Conservation (phyloP, 2,329 filamentous ascomycete species). For the Neonectria faginata region DNA sequence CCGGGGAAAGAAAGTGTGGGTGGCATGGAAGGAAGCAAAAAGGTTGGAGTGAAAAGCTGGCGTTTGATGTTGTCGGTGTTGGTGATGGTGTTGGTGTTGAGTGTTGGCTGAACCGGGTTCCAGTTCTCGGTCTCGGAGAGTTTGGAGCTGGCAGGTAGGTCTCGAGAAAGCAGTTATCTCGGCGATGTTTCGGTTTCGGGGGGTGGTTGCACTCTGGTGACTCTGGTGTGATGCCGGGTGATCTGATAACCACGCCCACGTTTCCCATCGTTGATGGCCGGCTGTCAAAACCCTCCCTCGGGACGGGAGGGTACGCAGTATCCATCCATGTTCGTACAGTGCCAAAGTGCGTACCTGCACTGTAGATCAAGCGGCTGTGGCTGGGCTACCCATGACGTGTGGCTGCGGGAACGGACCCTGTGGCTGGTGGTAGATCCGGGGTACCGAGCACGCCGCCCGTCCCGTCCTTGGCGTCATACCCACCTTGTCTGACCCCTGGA, state of each 20-base stretch:
- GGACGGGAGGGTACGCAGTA: neutral
- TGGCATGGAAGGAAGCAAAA: neutral
- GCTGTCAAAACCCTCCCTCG: neutral
- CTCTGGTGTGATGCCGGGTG: too few species aligned
- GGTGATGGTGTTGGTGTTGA: neutral
- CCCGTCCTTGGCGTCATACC: neutral
- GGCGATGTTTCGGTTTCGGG: too few species aligned
- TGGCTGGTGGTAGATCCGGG: neutral
- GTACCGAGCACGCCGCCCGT: neutral
- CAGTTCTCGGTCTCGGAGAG: neutral
- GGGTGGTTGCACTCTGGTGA: too few species aligned
- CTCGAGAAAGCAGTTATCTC: neutral
- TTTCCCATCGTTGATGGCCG: neutral
- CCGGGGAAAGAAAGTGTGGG: neutral
- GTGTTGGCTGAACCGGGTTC: conserved; percentile 8
- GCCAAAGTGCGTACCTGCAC: neutral
- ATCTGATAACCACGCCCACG: neutral
- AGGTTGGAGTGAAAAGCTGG: neutral
- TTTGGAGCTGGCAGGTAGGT: neutral
- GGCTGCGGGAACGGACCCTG: neutral
- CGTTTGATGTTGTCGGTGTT: neutral
- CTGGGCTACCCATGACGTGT: neutral
- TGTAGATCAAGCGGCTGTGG: neutral
- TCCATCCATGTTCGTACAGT: neutral
- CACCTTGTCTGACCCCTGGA: neutral